Conservation (phyloP, 352 stramenopile species). For the Pythium volutum region DNA sequence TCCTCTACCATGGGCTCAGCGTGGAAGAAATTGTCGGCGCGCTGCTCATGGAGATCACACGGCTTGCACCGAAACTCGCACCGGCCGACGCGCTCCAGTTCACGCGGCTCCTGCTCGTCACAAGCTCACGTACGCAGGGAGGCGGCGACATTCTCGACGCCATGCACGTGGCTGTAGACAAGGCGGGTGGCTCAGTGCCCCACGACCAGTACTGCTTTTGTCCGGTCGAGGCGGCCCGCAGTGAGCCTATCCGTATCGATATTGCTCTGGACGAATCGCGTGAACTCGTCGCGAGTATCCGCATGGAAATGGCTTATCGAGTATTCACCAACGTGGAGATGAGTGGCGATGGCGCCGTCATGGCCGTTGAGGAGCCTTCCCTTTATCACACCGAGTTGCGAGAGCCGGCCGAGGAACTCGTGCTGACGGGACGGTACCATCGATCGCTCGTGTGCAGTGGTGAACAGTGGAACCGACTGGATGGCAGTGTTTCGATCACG, state of each 20-base stretch:
- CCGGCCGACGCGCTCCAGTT: conserved; percentile 62
- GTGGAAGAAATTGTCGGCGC: conserved; percentile 35
- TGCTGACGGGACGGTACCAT: conserved; percentile 9
- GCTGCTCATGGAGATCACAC: conserved; percentile 28
- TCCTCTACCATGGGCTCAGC: conserved; percentile 30
- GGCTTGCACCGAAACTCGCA: neutral
- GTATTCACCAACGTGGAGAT: conserved; percentile 6
- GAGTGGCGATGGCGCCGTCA: neutral
- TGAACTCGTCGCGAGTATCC: conserved; percentile 9
- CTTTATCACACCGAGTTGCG: neutral
- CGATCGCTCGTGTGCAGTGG: conserved; percentile 6
- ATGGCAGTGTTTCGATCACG: conserved; percentile 15
- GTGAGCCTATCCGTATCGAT: conserved; percentile 41
- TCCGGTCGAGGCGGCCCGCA: conserved; percentile 32
- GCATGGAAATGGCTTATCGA: conserved; percentile 24
- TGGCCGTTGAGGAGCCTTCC: neutral
- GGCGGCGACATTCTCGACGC: conserved; percentile 68
- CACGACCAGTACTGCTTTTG: conserved; percentile 60
- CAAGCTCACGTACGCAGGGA: conserved; percentile 58
- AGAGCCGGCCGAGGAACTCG: neutral
- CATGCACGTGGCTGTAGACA: conserved; percentile 54
- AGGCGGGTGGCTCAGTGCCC: no score
- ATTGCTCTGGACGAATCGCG: conserved; percentile 15
- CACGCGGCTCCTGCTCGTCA: conserved; percentile 50
- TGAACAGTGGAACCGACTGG: conserved; percentile 20